Conservation (phyloP, 2,329 filamentous ascomycete species). For the Lecanoromycetidae sp. region DNA sequence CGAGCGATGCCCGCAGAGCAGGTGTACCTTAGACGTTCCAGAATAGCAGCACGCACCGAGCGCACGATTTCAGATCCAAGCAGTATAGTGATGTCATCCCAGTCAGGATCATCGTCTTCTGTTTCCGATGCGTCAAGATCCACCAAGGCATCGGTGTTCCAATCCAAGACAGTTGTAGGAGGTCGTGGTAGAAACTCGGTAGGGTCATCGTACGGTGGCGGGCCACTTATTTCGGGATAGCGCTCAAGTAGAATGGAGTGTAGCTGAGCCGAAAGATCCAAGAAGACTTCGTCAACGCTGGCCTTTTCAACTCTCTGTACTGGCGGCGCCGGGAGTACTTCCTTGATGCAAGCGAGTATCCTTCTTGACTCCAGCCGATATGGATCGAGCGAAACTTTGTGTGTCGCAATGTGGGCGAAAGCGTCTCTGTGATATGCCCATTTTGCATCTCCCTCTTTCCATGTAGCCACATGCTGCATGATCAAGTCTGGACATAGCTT, state of each 20-base stretch:
- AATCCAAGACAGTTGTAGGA: conserved; percentile 61
- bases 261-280: conserved; percentile 79
- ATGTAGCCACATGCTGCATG: conserved; percentile 87
- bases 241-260: conserved; percentile 61
- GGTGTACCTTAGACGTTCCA: conserved; percentile 65
- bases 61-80: conserved; percentile 84
- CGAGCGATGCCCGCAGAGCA: conserved; percentile 79
- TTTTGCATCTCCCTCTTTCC: conserved; percentile 78
- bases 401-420: conserved; percentile 63
- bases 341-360: conserved; percentile 70
- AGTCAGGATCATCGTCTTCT: conserved; percentile 76
- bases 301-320: conserved; percentile 79
- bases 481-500: conserved; percentile 77
- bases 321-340: conserved; percentile 48
- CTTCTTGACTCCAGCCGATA: conserved; percentile 75
- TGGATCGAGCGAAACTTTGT: conserved; percentile 90
- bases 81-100: conserved; percentile 84
- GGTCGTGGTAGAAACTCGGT: conserved; percentile 62
- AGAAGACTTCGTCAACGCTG: conserved; percentile 87
- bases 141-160: conserved; percentile 70
- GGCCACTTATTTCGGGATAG: conserved; percentile 58
- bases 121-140: conserved; percentile 61
- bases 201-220: conserved; percentile 61
- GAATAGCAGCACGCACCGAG: conserved; percentile 57
- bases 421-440: conserved; percentile 83